Evolutionary conservation across 23 red algal species (phyloP).

Genomic region (Cyanidiococcus yangmingshanensis): DNA sequence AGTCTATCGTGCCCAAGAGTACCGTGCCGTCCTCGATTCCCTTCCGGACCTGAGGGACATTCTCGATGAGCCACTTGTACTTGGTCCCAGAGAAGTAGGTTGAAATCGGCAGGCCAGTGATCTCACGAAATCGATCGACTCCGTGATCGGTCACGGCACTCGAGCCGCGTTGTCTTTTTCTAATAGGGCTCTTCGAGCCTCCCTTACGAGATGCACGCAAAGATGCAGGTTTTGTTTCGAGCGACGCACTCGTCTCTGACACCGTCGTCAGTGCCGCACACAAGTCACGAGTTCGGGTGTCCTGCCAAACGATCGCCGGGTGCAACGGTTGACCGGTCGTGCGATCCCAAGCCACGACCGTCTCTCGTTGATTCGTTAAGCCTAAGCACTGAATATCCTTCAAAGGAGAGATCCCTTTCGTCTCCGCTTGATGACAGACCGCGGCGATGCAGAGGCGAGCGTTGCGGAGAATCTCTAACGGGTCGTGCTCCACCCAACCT

Average conservation of each 20-base stretch:
- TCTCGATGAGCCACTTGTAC: constrained; percentile 75
- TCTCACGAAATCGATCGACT: constrained; percentile 25
- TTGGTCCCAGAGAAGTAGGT: constrained; percentile 87
- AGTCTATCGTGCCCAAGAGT: constrained; percentile 76
- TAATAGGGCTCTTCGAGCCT: not conserved
- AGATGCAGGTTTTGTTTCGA: not conserved
- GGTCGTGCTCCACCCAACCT: constrained; percentile 87
- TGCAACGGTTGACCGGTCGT: constrained; percentile 52
- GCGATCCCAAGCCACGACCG: constrained; percentile 66
- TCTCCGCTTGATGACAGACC: not conserved
- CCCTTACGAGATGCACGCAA: not conserved
- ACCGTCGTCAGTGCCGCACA: constrained; percentile 24
- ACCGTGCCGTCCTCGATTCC: constrained; percentile 57
- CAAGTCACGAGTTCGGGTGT: constrained; percentile 45
- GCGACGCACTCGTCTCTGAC: not conserved
- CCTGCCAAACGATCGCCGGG: constrained; percentile 67
- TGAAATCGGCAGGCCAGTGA: constrained; percentile 49
- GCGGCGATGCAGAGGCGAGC: constrained; percentile 40
- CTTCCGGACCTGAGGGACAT: constrained; percentile 41
- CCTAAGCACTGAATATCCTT: constrained; percentile 52
- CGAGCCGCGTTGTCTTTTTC: not conserved
- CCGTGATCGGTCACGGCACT: not conserved
- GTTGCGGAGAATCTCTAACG: constrained; percentile 39
- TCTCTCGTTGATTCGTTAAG: constrained; percentile 91
- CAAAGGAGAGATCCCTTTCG: constrained; percentile 15